Evolutionary conservation across 148 eudicot genomes (phyloP).

Genomic region (Tetragonia tetragonoides): DNA sequence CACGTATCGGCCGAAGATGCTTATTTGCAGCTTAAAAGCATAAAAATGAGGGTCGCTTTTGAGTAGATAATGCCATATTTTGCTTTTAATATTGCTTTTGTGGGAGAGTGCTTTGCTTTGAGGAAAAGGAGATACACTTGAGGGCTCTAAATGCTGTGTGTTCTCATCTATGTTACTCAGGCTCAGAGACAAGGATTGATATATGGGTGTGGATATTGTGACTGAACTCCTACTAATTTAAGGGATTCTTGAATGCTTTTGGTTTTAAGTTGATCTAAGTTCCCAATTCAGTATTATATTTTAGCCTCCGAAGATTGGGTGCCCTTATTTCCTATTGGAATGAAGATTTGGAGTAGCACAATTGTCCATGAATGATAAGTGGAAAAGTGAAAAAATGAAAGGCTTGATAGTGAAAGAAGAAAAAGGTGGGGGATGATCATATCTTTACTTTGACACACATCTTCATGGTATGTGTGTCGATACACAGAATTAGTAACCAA

Average conservation of each 20-base stretch:
- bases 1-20: slow-evolving; percentile 30
- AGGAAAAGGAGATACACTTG: slow-evolving; percentile 30
- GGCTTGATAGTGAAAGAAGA: slow-evolving; percentile 29
- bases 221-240: not conserved
- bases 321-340: not conserved
- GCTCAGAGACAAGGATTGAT: not conserved
- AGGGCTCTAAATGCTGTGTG: slow-evolving; percentile 17
- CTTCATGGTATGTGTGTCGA: slow-evolving; percentile 14
- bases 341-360: not conserved
- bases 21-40: slow-evolving; percentile 32
- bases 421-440: slow-evolving; percentile 5
- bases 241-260: not conserved
- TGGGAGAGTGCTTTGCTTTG: slow-evolving; percentile 48
- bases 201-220: too few relatives aligned
- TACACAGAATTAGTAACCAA: slow-evolving; percentile 26
- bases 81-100: slow-evolving; percentile 53
- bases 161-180: slow-evolving; percentile 2
- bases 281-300: not conserved
- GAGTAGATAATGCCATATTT: slow-evolving; percentile 76
- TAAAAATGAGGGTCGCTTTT: slow-evolving; percentile 51
- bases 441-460: slow-evolving; percentile 17
- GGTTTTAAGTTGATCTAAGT: not conserved
- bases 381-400: slow-evolving; percentile 3
- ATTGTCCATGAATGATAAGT: not conserved
- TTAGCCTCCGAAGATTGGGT: not conserved